phyloP scores from a whole-genome alignment of 768 basidiomycete species.

The Tulasnella sp. region DNA sequence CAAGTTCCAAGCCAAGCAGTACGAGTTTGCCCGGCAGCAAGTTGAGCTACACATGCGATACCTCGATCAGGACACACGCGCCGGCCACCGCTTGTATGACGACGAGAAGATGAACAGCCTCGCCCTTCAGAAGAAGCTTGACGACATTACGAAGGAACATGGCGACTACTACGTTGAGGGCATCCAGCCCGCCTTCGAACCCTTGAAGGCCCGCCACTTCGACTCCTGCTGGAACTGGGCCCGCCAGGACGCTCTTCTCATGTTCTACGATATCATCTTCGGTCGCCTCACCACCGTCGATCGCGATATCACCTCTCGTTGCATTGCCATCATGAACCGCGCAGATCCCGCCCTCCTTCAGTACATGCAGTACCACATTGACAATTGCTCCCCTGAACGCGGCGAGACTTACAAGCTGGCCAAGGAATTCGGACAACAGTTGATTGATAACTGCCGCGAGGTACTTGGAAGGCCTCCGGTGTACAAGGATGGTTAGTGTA shows the following conservation, averaged over 20 bases:
- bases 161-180: constrained; percentile 90
- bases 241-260: constrained; percentile 86
- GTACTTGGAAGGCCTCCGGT: constrained; percentile 72
- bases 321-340: constrained; percentile 94
- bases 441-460: constrained; percentile 86
- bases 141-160: constrained; percentile 81
- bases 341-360: constrained; percentile 83
- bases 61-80: constrained; percentile 82
- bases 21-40: constrained; percentile 83
- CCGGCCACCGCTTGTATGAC: constrained; percentile 83
- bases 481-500: constrained; percentile 79
- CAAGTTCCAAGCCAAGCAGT: constrained; percentile 89
- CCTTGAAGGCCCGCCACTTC: constrained; percentile 93
- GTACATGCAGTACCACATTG: constrained; percentile 95
- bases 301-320: constrained; percentile 91
- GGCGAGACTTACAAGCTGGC: constrained; percentile 92
- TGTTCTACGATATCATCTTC: constrained; percentile 98
- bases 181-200: constrained; percentile 88
- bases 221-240: constrained; percentile 99
- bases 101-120: constrained; percentile 62
- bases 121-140: constrained; percentile 72
- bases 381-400: constrained; percentile 62
- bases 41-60: constrained; percentile 97
- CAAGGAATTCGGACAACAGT: constrained; percentile 91
- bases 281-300: constrained; percentile 89